Evolutionary conservation across 2,329 filamentous ascomycete genomes (phyloP), one percentile per base, ranked within the genome.

Genomic region (Phyllosticta citribraziliensis): DNA sequence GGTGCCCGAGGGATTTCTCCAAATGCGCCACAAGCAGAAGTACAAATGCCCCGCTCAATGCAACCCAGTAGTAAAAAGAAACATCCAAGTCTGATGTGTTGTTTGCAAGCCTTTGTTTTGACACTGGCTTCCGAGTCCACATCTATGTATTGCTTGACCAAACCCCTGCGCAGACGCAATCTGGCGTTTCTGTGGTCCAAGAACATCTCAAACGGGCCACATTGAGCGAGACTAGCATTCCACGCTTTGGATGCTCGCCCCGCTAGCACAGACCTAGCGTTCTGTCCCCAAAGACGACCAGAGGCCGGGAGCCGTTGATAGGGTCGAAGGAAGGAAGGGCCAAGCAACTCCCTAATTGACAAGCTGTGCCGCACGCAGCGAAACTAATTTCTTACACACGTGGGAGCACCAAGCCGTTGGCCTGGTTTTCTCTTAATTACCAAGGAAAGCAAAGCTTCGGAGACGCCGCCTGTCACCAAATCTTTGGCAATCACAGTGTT

Each of bases 141-240:
- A 47, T n/a, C n/a, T 47, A n/a, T 47, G n/a, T 47, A n/a, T 17
- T 47, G 40, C n/a, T 47, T 8, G 40, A 47, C 17, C 40, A n/a
- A n/a, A 47, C 40, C 40, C 40, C 40, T 47, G 40, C n/a, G 40
- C 40, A 47, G 40, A 47, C n/a, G 40, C 40, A 47, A 47, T n/a
- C 40, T 47, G 40, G 40, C 14, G 40, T 47, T 14, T 14, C 6
- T 5, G 40, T 47, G 40, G 33, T 52, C 58, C 53, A 60, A 56
- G 19, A 56, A 60, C 55, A 60, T 47, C 58, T 60, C 58, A 53
- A 60, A 56, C 58, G 58, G 55, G 58, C 58, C 52, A 56, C 58
- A 60, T 60, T 17, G 58, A 40, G 52, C 58, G 58, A 60, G 40
- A n/a, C 40, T 47, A 47, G 33, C 25, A 51, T 51, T 47, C 52